Base-by-base conservation (phyloP, 352 stramenopile genomes). In the Chrysophaeum taylorii region DNA sequence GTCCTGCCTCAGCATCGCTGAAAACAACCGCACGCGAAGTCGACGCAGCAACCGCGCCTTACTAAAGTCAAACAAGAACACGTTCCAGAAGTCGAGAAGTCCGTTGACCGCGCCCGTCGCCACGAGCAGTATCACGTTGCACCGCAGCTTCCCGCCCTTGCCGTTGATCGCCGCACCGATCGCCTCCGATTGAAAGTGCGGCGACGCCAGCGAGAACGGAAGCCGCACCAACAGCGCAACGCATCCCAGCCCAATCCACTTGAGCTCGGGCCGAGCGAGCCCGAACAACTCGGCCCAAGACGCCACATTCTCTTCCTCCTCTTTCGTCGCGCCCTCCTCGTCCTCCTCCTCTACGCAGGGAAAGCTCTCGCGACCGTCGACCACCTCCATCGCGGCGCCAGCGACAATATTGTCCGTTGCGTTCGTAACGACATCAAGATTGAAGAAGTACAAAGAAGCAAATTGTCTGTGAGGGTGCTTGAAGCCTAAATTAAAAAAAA, bases 11-110 rank as follows among this genome's bases (percentile, higher is more conserved):
- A 90, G 68, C 63, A 91, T 78, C 0, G 74, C 72, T 33, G 50
- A 50, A 72, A 89, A 87, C 2, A 84, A 81, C 63, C 85, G 75
- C 31, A 84, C 68, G 57, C 85, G 73, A 0, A 89, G 72, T 35
- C 75, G 76, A 61, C 78, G 73, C 15, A 87, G 78, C 69, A 89
- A 85, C 33, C 82, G 78, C 63, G 85, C 74, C 62, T 88, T 85
- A 48, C 79, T 77, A 60, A 86, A 81, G 50, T 81, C 82, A 75
- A 89, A 89, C 48, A 87, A 68, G 62, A 86, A 89, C 2, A 87
- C 74, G 39, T 79, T 85, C 83, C 83, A 89, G 76, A 87, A 89
- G 72, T 89, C 83, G 23, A 89, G 54, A 14, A 75, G 64, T 35
- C 76, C 71, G 77, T 87, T 80, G 27, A 86, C 77, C 0, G 75